phyloP scores from a whole-genome alignment of 2,329 filamentous ascomycete genomes.

The Elsinoe ampelina region DNA sequence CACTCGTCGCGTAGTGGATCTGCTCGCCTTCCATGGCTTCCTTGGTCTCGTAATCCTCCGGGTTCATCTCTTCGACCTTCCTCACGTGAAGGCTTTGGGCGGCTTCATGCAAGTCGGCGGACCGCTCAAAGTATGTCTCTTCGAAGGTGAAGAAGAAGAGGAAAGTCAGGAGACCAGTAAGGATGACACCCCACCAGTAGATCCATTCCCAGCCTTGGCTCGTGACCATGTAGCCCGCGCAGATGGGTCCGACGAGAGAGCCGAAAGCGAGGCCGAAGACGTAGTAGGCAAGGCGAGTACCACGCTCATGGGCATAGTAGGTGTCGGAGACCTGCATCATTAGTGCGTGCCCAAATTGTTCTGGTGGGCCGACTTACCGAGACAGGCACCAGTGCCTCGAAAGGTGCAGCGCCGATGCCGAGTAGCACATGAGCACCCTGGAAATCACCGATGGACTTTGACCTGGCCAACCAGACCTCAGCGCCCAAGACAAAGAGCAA shows the following conservation, averaged over 20 bases:
- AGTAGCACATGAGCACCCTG: conserved; percentile 14
- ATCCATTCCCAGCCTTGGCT: conserved; percentile 30
- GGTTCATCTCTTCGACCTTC: not conserved
- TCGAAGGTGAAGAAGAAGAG: conserved; percentile 30
- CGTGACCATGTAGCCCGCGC: conserved; percentile 33
- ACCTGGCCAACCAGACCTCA: conserved; percentile 16
- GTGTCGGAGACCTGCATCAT: conserved; percentile 13
- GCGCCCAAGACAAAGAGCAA: conserved; percentile 12
- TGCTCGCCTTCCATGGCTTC: not conserved
- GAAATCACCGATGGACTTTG: conserved; percentile 15
- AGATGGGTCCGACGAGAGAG: conserved; percentile 30
- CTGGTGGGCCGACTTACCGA: not conserved
- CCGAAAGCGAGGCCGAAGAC: conserved; percentile 25
- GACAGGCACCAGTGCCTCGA: conserved; percentile 16
- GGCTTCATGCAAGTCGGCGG: conserved; percentile 9
- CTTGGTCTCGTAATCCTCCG: not conserved
- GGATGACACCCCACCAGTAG: conserved; percentile 29
- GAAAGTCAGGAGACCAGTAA: conserved; percentile 23
- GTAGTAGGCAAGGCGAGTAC: conserved; percentile 12
- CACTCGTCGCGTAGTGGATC: not conserved
- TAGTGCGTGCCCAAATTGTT: not conserved
- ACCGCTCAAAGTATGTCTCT: conserved; percentile 23
- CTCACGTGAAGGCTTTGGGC: not conserved
- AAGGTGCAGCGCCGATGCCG: conserved; percentile 15
- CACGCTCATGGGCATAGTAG: conserved; percentile 15